A percentile compares a stretch with the other conserved stretches of the same genome.
Evolutionary conservation across 495 filamentous ascomycete genomes (phyloP).

Genomic region (Aspergillus haitiensis): DNA sequence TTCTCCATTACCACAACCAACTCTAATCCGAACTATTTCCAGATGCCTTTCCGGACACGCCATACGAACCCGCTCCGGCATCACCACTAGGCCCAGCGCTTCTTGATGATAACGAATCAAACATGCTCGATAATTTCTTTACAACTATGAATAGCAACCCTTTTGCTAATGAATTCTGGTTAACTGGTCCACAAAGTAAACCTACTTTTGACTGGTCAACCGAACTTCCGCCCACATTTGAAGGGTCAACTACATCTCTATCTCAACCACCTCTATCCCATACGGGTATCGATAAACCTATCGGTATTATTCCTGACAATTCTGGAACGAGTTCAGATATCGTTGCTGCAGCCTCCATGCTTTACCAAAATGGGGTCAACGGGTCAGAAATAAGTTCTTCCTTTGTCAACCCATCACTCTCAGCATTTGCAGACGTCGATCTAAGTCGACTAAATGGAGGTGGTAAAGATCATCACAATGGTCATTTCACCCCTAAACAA

Average conservation of each 20-base stretch:
- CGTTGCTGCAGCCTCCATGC: slow-evolving; percentile 51
- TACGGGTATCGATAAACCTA: slow-evolving; percentile 29
- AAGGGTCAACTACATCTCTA: slow-evolving; percentile 62
- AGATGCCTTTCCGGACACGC: slow-evolving; percentile 52
- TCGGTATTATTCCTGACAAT: slow-evolving; percentile 27
- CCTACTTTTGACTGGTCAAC: slow-evolving; percentile 53
- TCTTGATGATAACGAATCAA: slow-evolving; percentile 61
- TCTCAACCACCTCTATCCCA: slow-evolving; percentile 48
- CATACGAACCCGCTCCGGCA: slow-evolving; percentile 56
- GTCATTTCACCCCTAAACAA: slow-evolving; percentile 13
- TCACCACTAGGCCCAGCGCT: slow-evolving; percentile 60
- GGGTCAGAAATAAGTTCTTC: slow-evolving; percentile 32
- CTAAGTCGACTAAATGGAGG: slow-evolving; percentile 22
- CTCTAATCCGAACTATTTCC: slow-evolving; percentile 23
- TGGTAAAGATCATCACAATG: slow-evolving; percentile 23
- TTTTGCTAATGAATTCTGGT: slow-evolving; percentile 52
- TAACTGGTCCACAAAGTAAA: slow-evolving; percentile 44
- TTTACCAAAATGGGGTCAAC: slow-evolving; percentile 42
- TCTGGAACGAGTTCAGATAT: slow-evolving; percentile 43
- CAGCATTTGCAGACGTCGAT: slow-evolving; percentile 29
- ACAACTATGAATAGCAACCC: slow-evolving; percentile 57
- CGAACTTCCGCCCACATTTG: slow-evolving; percentile 59
- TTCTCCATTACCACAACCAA: slow-evolving; percentile 1
- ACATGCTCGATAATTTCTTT: slow-evolving; percentile 63
- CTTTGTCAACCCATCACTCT: slow-evolving; percentile 35